Percentiles rank a stretch among this genome's conserved stretches.
Evolutionary conservation across 345 rosid genomes (phyloP).

Genomic region (Litchi chinensis): DNA sequence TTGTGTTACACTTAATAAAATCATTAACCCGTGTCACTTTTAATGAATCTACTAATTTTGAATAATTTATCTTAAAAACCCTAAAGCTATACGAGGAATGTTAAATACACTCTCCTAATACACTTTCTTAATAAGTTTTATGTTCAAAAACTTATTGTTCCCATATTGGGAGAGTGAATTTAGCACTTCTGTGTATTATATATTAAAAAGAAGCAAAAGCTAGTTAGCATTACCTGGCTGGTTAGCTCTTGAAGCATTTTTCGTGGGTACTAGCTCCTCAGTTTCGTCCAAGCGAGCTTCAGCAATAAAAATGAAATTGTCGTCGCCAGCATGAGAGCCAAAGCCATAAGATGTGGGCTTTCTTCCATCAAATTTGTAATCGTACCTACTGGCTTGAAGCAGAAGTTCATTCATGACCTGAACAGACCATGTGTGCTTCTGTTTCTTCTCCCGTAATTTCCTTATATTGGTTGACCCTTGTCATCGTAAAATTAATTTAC

Average conservation of each 20-base stretch:
- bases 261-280: neutral
- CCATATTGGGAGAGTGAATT: too few relatives aligned
- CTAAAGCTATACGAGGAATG: too few relatives aligned
- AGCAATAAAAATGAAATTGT: neutral
- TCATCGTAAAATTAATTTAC: neutral
- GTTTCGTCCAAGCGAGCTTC: neutral
- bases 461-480: slow-evolving; percentile 37
- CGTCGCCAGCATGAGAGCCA: neutral
- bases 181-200: too few relatives aligned
- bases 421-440: slow-evolving; percentile 46
- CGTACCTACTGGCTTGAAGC: neutral
- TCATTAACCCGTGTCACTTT: too few relatives aligned
- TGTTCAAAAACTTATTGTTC: too few relatives aligned
- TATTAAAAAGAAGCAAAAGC: neutral
- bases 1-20: too few relatives aligned
- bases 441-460: slow-evolving; percentile 36
- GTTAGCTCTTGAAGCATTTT: neutral
- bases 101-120: too few relatives aligned
- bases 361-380: slow-evolving; percentile 28
- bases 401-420: slow-evolving; percentile 48
- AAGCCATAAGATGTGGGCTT: neutral
- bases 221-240: neutral
- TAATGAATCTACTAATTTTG: too few relatives aligned
- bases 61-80: too few relatives aligned
- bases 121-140: too few relatives aligned